Evolutionary conservation across 441 rosid species (phyloP).

Genomic region (Pelargonium myrrhifolium): DNA sequence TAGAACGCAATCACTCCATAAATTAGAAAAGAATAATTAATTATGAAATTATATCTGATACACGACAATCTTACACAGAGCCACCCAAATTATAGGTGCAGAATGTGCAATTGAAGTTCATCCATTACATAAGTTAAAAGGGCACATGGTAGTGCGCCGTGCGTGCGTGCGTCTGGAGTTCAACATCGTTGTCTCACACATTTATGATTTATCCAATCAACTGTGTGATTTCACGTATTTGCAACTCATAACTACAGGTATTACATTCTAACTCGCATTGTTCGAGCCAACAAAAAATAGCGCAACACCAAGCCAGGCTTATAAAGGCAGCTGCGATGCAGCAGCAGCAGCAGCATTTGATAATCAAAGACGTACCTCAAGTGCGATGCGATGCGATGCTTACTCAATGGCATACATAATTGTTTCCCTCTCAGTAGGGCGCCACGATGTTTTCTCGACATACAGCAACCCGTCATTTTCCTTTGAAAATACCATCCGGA

Average conservation of each 20-base stretch:
- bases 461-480: constrained; percentile 72
- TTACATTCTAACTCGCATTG: not conserved
- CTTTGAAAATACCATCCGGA: constrained; percentile 61
- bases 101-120: not conserved
- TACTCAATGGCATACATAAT: not conserved
- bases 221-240: not conserved
- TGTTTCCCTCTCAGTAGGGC: constrained; percentile 37
- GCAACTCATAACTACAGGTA: not conserved
- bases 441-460: constrained; percentile 83
- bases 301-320: not conserved
- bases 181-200: not conserved
- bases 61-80: not conserved
- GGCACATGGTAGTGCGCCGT: not conserved
- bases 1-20: not conserved
- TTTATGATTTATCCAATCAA: not conserved
- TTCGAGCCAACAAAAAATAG: not conserved
- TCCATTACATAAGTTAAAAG: not conserved
- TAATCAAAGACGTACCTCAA: not conserved
- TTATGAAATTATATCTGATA: too few relatives aligned
- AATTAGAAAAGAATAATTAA: not conserved
- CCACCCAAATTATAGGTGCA: not conserved
- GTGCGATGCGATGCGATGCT: not conserved
- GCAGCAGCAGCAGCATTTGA: not conserved
- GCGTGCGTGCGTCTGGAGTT: too few relatives aligned
- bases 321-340: too few relatives aligned